A percentile compares a stretch with the other conserved stretches of the same genome.
phyloP scores from a whole-genome alignment of 1,284 basidiomycete genomes.

The Lentinus polychrous region DNA sequence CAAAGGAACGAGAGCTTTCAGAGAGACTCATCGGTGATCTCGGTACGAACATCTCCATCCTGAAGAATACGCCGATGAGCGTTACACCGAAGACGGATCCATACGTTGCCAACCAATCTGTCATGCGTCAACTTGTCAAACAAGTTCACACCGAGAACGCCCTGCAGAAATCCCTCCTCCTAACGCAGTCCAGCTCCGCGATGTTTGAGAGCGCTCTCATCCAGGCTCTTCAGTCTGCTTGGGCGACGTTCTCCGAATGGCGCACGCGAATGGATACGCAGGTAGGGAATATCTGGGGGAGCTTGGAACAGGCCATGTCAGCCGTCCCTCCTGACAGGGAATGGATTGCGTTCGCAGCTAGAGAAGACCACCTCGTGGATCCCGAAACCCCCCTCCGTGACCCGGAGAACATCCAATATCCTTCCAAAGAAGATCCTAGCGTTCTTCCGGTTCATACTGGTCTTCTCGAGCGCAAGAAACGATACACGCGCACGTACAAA shows the following conservation, averaged over 20 bases:
- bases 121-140: slow-evolving; percentile 84
- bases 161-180: slow-evolving; percentile 96
- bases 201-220: slow-evolving; percentile 98
- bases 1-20: slow-evolving; percentile 90
- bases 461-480: slow-evolving; percentile 93
- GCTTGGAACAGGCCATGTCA: slow-evolving; percentile 75
- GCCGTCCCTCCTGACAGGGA: slow-evolving; percentile 88
- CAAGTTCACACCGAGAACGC: slow-evolving; percentile 98
- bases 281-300: slow-evolving; percentile 78
- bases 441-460: slow-evolving; percentile 89
- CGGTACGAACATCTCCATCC: slow-evolving; percentile 78
- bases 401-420: slow-evolving; percentile 79
- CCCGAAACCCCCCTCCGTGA: slow-evolving; percentile 92
- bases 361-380: slow-evolving; percentile 93
- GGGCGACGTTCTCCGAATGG: slow-evolving; percentile 98
- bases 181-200: slow-evolving; percentile 97
- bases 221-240: slow-evolving; percentile 91
- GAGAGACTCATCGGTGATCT: slow-evolving; percentile 87
- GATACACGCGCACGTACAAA: slow-evolving; percentile 87
- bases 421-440: slow-evolving; percentile 88
- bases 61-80: slow-evolving; percentile 94
- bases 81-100: slow-evolving; percentile 84
- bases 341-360: slow-evolving; percentile 94
- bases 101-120: slow-evolving; percentile 77
- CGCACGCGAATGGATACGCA: slow-evolving; percentile 78